These are phyloP conservation scores for Penicillium sp. DNA, from an alignment of 2,329 filamentous ascomycete species.

Conservation along the genomic window DNA sequence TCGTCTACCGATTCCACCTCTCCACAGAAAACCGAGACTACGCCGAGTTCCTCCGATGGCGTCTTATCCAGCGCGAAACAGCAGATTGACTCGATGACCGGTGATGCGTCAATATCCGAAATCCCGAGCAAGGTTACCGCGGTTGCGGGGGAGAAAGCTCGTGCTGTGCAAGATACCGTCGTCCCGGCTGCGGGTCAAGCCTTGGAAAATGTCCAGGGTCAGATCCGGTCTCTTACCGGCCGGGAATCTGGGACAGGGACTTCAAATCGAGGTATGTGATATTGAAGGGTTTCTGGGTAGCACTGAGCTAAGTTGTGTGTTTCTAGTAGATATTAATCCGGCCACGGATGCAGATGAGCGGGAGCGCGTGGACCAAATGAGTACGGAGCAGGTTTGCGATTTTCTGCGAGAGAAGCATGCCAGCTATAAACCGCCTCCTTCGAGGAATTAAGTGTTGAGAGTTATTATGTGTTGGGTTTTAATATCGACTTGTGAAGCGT, in stretches of 20 bases:
- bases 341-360: slow-evolving; percentile 15
- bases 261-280: not conserved
- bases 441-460: slow-evolving; percentile 4
- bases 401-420: slow-evolving; percentile 30
- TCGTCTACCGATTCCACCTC: slow-evolving; percentile 1
- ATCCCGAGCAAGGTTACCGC: slow-evolving; percentile 8
- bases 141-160: slow-evolving; percentile 7
- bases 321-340: slow-evolving; percentile 1
- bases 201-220: slow-evolving; percentile 9
- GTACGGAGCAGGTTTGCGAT: slow-evolving; percentile 29
- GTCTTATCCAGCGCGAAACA: slow-evolving; percentile 5
- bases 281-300: not conserved
- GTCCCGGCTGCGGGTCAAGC: slow-evolving; percentile 12
- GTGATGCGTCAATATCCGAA: slow-evolving; percentile 5
- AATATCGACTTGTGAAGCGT: not conserved
- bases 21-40: slow-evolving; percentile 1
- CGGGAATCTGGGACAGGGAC: not conserved
- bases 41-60: slow-evolving; percentile 1
- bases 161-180: slow-evolving; percentile 12
- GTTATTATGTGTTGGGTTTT: not conserved
- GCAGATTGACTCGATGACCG: slow-evolving; percentile 7
- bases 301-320: not conserved
- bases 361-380: slow-evolving; percentile 25
- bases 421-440: slow-evolving; percentile 15
- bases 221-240: slow-evolving; percentile 2